Evolutionary conservation across 768 basidiomycete species (phyloP).

Genomic region (Kwoniella pini): DNA sequence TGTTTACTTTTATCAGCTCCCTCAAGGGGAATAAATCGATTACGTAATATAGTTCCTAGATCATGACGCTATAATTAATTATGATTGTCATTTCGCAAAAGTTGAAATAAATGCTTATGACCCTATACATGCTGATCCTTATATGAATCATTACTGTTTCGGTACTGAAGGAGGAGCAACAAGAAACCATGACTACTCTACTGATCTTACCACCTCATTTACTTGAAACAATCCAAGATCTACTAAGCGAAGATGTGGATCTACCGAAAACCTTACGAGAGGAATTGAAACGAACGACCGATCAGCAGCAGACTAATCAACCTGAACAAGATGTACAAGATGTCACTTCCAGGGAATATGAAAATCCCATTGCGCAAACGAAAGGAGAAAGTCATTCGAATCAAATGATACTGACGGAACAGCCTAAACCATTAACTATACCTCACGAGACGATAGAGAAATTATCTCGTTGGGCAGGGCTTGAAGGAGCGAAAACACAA

Average conservation of each 20-base stretch:
- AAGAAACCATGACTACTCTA: conserved; percentile 6
- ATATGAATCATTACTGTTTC: too few relatives aligned
- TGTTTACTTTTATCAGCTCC: conserved; percentile 8
- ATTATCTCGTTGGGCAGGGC: conserved; percentile 33
- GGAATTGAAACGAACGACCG: conserved; percentile 8
- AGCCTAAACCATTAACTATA: conserved; percentile 23
- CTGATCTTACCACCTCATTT: conserved; percentile 36
- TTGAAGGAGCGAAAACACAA: conserved; percentile 1
- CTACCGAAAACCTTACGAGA: conserved; percentile 24
- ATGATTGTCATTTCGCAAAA: too few relatives aligned
- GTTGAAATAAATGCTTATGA: too few relatives aligned
- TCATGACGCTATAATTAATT: too few relatives aligned
- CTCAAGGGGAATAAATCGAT: background rate
- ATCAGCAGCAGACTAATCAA: too few relatives aligned
- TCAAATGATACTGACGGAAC: background rate
- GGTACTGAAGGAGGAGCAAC: background rate
- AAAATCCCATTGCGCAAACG: too few relatives aligned
- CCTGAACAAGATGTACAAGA: too few relatives aligned
- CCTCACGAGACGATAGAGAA: conserved; percentile 18
- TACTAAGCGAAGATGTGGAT: conserved; percentile 27
- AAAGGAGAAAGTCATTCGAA: background rate
- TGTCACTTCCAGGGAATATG: too few relatives aligned
- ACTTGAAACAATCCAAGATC: conserved; percentile 25
- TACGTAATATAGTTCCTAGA: background rate
- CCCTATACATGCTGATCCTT: too few relatives aligned